Evolutionary conservation across 345 rosid genomes (phyloP), one percentile per base, ranked within the genome.

Genomic region (Camelina hispida): DNA sequence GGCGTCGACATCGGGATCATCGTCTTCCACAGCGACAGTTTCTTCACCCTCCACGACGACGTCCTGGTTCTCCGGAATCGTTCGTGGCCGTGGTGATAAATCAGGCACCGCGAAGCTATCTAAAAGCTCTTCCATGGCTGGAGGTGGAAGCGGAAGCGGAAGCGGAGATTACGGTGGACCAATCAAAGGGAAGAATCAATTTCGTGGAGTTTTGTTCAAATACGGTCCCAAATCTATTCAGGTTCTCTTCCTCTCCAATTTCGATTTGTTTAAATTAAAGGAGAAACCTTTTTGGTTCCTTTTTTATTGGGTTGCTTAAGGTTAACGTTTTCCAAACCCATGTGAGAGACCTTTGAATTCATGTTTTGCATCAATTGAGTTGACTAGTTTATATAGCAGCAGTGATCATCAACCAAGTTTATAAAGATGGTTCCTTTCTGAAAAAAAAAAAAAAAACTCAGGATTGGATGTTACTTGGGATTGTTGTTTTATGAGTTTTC

Each of bases 181-280:
- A 3, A 84, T 90, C 81, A 87, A 77, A 79, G 93, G 88, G 76
- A 95, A 92, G 88, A 92, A 85, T 82, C 99, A 91, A 82, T 90
- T 89, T 79, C 92, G 91, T 6, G 99, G 99, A 12, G 83, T 90
- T 34, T 87, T 95, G 68, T 87, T 95, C 79, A 95, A 89, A 84
- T 95, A 90, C 81, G 99, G 97, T 38, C 85, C 99, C 52, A 90
- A 90, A 77, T 76, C 97, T 16, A 72, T 82, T 67, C 99, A 90
- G 99, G 99, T 91, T 71, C 16, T 9, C 38, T 60, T 11, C 34
- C 34, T 69, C 17, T 28, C 30, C 30, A 28, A 75, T 59, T 62
- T 73, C 34, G n/a, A 17, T 44, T 75, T 32, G 38, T 75, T 75
- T 34, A 16, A 12, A 51, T 66, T 60, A 51, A 18, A 43, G 9